Conservation (phyloP, 2,329 filamentous ascomycete genomes). For the Alternaria brassicae region DNA sequence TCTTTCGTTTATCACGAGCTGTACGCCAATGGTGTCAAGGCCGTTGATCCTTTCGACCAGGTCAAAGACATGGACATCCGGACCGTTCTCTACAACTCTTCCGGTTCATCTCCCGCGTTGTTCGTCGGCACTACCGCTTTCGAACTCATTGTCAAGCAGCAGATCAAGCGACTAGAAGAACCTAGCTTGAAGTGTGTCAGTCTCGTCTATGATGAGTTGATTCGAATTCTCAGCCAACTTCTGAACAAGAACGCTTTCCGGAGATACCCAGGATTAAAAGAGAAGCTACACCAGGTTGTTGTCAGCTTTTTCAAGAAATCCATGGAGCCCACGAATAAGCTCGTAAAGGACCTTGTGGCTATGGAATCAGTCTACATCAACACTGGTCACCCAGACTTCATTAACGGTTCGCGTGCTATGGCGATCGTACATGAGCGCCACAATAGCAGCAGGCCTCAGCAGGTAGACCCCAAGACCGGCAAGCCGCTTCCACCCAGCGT, state of each 20-base stretch:
- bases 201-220: conserved; percentile 94
- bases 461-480: conserved; percentile 98
- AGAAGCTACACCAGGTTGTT: conserved; percentile 93
- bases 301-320: conserved; percentile 97
- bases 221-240: conserved; percentile 90
- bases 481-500: conserved; percentile 78
- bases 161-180: conserved; percentile 95
- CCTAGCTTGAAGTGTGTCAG: conserved; percentile 97
- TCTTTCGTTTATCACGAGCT: conserved; percentile 99
- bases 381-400: conserved; percentile 96
- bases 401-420: conserved; percentile 97
- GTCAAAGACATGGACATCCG: conserved; percentile 98
- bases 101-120: conserved; percentile 93
- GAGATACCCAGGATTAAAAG: conserved; percentile 91
- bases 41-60: conserved; percentile 94
- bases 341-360: conserved; percentile 87
- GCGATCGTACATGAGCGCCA: conserved; percentile 96
- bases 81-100: conserved; percentile 97
- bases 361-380: conserved; percentile 99
- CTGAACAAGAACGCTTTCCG: conserved; percentile 89
- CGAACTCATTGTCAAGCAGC: conserved; percentile 97
- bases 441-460: conserved; percentile 80
- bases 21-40: conserved; percentile 96
- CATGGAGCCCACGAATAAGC: conserved; percentile 97
- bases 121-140: conserved; percentile 99